Percentiles rank a stretch among this genome's conserved stretches.
phyloP scores from a whole-genome alignment of 2,329 filamentous ascomycete genomes.

The Fusarium aywerte region DNA sequence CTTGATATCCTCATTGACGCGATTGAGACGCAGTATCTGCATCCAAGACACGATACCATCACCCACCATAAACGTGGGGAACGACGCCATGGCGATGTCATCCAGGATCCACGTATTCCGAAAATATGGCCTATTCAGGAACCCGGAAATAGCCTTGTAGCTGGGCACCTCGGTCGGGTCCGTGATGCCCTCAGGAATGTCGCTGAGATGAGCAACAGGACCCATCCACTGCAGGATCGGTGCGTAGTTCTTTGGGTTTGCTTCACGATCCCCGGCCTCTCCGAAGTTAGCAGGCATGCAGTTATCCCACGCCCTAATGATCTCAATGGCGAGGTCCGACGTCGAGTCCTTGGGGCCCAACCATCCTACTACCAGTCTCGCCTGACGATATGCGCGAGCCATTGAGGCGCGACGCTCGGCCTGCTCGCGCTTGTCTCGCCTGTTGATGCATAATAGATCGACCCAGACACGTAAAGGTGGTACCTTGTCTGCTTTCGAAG shows the following conservation, averaged over 20 bases:
- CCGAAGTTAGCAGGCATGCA: slow-evolving; percentile 39
- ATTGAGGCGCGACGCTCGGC: slow-evolving; percentile 33
- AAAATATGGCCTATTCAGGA: slow-evolving; percentile 40
- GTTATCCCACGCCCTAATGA: slow-evolving; percentile 39
- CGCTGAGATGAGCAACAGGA: slow-evolving; percentile 38
- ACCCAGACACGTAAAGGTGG: slow-evolving; percentile 40
- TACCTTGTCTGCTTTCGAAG: background rate
- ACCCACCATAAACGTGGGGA: slow-evolving; percentile 38
- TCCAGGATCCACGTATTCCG: slow-evolving; percentile 42
- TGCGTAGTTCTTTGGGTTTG: slow-evolving; percentile 37
- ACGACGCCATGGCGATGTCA: slow-evolving; percentile 38
- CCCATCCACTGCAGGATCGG: slow-evolving; percentile 41
- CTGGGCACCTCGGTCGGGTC: slow-evolving; percentile 39
- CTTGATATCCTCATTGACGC: slow-evolving; percentile 41
- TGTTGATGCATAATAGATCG: slow-evolving; percentile 40
- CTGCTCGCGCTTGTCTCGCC: slow-evolving; percentile 29
- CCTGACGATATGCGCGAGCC: slow-evolving; percentile 36
- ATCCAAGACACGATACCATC: slow-evolving; percentile 43
- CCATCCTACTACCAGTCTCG: slow-evolving; percentile 41
- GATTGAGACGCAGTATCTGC: slow-evolving; percentile 41
- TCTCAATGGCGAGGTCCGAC: slow-evolving; percentile 40
- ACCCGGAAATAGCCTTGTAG: slow-evolving; percentile 37
- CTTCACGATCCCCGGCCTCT: slow-evolving; percentile 39
- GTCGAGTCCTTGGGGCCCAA: slow-evolving; percentile 34
- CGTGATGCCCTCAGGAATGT: slow-evolving; percentile 39